Evolutionary conservation across 805 yeast species (phyloP).

Genomic region (Yamadazyma olivae): DNA sequence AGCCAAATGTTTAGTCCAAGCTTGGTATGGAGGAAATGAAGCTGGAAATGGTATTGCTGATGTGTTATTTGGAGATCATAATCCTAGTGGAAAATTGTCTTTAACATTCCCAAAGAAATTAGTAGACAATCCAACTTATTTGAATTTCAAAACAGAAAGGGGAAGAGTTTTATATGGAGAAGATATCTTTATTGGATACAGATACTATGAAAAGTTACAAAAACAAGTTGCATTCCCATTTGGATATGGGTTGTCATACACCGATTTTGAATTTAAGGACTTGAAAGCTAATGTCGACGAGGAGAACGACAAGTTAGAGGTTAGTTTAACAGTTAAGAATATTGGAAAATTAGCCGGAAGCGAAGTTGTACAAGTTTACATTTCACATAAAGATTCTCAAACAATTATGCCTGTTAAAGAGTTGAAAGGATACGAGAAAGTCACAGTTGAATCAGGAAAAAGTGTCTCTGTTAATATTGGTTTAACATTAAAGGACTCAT

Average conservation of each 20-base stretch:
- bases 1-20: constrained; percentile 25
- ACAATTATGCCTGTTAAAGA: constrained; percentile 26
- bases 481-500: constrained; percentile 22
- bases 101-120: constrained; percentile 17
- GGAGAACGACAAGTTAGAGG: constrained; percentile 13
- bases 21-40: constrained; percentile 37
- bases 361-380: constrained; percentile 29
- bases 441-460: constrained; percentile 17
- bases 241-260: constrained; percentile 30
- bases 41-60: constrained; percentile 31
- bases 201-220: constrained; percentile 26
- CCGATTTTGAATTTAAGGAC: constrained; percentile 17
- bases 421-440: constrained; percentile 29
- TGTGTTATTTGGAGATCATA: constrained; percentile 28
- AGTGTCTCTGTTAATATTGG: constrained; percentile 13
- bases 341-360: constrained; percentile 22
- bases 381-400: constrained; percentile 15
- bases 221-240: constrained; percentile 28
- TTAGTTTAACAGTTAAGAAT: constrained; percentile 19
- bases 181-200: constrained; percentile 30
- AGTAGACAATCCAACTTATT: constrained; percentile 26
- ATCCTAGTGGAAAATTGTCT: constrained; percentile 26
- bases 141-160: constrained; percentile 25
- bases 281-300: constrained; percentile 16
- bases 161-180: constrained; percentile 34